Evolutionary conservation across 2,329 filamentous ascomycete species (phyloP), one percentile per base, ranked within the genome.

Genomic region (Aspergillus sp.): DNA sequence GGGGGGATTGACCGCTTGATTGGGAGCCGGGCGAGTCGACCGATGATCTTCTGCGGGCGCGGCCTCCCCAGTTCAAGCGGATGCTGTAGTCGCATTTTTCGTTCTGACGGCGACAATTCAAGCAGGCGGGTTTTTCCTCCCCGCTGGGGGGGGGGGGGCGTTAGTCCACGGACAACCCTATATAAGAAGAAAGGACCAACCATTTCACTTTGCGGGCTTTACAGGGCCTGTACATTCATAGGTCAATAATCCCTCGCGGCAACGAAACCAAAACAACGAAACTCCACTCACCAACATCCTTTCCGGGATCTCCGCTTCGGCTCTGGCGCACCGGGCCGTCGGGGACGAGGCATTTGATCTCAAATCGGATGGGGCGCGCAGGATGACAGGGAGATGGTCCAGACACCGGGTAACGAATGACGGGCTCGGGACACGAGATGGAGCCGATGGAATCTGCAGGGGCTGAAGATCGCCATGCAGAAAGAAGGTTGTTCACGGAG

Each of bases 1-100:
- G 53, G 5, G 48, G 51, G 19, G 58, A 63, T 16, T 53, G 53
- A 34, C 60, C 58, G 56, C 60, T 65, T 13, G 66, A 64, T 44
- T 62, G 62, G 19, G 69, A 66, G 31, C 52, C 58, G 4, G 66
- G 61, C 6, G 68, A 70, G 45, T 67, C 75, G 64, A 59, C 71
- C 57, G 59, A 78, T 73, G 47, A 73, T 56, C 79, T 80, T 70
- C 82, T 84, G 66, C 83, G 87, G 46, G 81, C 79, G 52, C 88
- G 81, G 4, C 88, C 88, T 55, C 88, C 86, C 89, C 89, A 93
- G 63, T 92, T 92, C 58, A 93, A 75, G 29, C 88, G 82, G 61
- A 93, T 88, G 63, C 84, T 89, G 69, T 92, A 93, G 71, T 94
- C 89, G 74, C 89, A 94, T 44, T 76, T 75, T 66, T 91, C 88